Conservation (phyloP, 768 basidiomycete genomes). For the Leccinum incarnatum region DNA sequence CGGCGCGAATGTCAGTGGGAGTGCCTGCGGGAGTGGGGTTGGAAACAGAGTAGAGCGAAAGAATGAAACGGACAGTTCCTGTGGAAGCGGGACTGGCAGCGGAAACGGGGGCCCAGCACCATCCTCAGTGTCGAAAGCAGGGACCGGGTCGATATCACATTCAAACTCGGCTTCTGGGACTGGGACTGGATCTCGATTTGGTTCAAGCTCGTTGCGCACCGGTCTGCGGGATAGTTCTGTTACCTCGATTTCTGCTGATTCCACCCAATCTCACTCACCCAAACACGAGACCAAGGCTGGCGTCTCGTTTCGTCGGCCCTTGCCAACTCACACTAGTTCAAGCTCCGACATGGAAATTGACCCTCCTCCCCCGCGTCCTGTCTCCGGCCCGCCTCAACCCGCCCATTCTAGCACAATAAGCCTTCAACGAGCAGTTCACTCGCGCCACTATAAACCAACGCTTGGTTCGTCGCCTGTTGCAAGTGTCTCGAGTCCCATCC, state of each 20-base stretch:
- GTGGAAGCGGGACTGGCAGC: constrained; percentile 15
- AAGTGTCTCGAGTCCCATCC: constrained; percentile 19
- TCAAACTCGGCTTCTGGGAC: constrained; percentile 26
- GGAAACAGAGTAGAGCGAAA: constrained; percentile 7
- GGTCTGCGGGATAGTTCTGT: constrained; percentile 29
- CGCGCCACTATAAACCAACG: constrained; percentile 3
- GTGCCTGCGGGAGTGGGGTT: constrained; percentile 6
- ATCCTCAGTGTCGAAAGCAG: constrained; percentile 18
- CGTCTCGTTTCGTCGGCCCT: constrained; percentile 8
- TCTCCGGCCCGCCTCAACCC: constrained; percentile 20
- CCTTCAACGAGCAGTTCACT: background rate
- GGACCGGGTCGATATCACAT: constrained; percentile 22
- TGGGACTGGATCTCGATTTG: constrained; percentile 23
- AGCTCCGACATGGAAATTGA: constrained; percentile 29
- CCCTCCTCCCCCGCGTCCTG: constrained; percentile 13
- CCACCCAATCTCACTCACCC: constrained; percentile 17
- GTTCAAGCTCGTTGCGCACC: constrained; percentile 21
- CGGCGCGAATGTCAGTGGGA: constrained; percentile 10
- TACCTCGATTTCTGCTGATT: constrained; percentile 28
- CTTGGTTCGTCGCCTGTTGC: constrained; percentile 17
- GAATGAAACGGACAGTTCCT: constrained; percentile 11
- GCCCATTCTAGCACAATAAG: background rate
- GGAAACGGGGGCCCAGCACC: constrained; percentile 13
- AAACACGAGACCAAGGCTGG: constrained; percentile 5
- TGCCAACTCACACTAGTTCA: constrained; percentile 3